Conservation (phyloP, 768 basidiomycete genomes). For the Termitomyces sp. region DNA sequence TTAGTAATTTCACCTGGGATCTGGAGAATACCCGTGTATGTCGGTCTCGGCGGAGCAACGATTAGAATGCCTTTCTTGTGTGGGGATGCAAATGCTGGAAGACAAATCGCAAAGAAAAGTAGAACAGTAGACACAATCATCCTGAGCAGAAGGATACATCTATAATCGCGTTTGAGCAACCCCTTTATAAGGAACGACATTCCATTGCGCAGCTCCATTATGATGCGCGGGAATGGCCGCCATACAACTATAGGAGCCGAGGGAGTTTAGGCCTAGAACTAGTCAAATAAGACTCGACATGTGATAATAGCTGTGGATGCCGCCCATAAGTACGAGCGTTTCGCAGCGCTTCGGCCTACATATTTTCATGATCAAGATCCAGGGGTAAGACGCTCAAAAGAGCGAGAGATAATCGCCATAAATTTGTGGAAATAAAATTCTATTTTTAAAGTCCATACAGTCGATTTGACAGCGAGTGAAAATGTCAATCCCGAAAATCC, state of each 20-base stretch:
- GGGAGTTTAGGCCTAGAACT: no score
- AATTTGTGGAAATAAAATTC: neutral
- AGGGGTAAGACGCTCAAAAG: neutral
- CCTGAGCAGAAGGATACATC: neutral
- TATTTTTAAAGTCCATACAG: neutral
- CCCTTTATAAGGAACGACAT: no score
- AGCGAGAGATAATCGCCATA: neutral
- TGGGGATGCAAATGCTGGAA: slow-evolving; percentile 1
- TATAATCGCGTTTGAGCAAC: no score
- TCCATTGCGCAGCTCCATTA: neutral
- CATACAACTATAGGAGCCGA: neutral
- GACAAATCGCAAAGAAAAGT: neutral
- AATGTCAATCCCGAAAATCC: neutral
- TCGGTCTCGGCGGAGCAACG: slow-evolving; percentile 6
- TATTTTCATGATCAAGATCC: neutral
- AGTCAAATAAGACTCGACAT: no score
- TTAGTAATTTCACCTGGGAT: slow-evolving; percentile 4
- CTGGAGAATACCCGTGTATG: slow-evolving; percentile 4
- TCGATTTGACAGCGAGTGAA: neutral
- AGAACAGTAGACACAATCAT: neutral
- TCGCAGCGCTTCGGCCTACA: neutral
- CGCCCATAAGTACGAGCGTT: neutral
- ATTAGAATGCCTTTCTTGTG: slow-evolving; percentile 5
- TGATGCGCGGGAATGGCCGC: neutral
- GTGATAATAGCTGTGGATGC: no score